Conservation (phyloP, 2,329 filamentous ascomycete species). For the Pyrenophora graminea region DNA sequence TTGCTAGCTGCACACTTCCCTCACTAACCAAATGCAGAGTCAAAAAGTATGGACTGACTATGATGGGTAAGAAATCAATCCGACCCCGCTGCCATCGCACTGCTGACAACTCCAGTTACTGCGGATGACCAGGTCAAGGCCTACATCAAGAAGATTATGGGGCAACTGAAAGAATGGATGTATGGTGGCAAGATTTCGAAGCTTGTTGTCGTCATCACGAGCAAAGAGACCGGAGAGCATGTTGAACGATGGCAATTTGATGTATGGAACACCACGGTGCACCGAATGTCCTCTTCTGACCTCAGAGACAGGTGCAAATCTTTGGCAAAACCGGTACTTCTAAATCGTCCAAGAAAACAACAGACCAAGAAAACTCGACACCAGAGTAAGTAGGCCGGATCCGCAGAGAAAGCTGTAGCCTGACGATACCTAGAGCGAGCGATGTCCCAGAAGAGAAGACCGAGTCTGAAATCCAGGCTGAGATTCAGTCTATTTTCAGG, state of each 20-base stretch:
- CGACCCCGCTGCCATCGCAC: not conserved
- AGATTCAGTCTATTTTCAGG: slow-evolving; percentile 95
- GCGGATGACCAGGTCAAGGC: slow-evolving; percentile 97
- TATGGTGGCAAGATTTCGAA: slow-evolving; percentile 94
- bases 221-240: slow-evolving; percentile 95
- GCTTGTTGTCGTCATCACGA: slow-evolving; percentile 93
- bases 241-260: slow-evolving; percentile 99
- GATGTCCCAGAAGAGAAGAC: slow-evolving; percentile 69
- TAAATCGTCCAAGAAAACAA: slow-evolving; percentile 54
- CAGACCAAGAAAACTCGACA: slow-evolving; percentile 72
- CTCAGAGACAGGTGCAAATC: slow-evolving; percentile 59
- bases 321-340: slow-evolving; percentile 57
- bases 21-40: slow-evolving; percentile 58
- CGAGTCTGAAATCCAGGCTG: slow-evolving; percentile 89
- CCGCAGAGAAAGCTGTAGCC: slow-evolving; percentile 4
- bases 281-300: slow-evolving; percentile 40
- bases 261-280: slow-evolving; percentile 53
- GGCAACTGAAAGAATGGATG: slow-evolving; percentile 98
- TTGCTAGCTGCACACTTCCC: not conserved
- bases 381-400: slow-evolving; percentile 53
- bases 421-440: slow-evolving; percentile 31
- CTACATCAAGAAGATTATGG: slow-evolving; percentile 99
- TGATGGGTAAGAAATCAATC: slow-evolving; percentile 68
- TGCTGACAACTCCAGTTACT: slow-evolving; percentile 64
- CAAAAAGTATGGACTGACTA: slow-evolving; percentile 99